Base-by-base conservation (phyloP, 2,329 filamentous ascomycete genomes). In the Fusarium mexicanum region DNA sequence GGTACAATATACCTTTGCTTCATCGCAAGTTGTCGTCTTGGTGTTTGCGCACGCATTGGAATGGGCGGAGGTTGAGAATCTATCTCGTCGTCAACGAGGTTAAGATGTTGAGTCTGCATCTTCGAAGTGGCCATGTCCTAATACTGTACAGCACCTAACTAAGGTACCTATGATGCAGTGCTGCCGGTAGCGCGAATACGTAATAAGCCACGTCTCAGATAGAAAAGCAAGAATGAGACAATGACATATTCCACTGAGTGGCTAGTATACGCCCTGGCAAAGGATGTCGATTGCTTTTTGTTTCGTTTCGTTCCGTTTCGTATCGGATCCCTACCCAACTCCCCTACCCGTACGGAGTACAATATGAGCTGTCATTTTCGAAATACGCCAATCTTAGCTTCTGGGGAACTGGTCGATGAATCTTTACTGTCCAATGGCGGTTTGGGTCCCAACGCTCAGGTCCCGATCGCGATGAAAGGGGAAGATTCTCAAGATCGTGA, bases 61-160 rank as follows among this genome's bases (percentile, higher is more conserved):
- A 71, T 70, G 3, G 67, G 60, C 3, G 67, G 67, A 29, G 61
- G 67, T n/a, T 50, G 44, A 10, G 46, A 60, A 31, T 70, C 66
- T 51, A 60, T 41, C 14, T 70, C 67, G 35, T 70, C 67, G 13
- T 70, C 67, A 10, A 66, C 67, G 37, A 71, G 67, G 43, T 70
- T 70, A 3, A 70, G 47, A 44, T 69, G 64, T 18, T 40, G 67
- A 9, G 67, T 55, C 53, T 66, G 67, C 67, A 70, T 70, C 41
- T 38, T 64, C 16, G 7, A n/a, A 31, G 54, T 24, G 24, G 13
- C 5, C 31, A 20, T 46, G 63, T 67, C n/a, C 13, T 48, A 22
- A 24, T n/a, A 31, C 51, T 48, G 46, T 8, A 26, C 44, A 8
- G 46, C 4, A 26, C 24, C 11, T 14, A 46, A 26, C 38, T 31